These are phyloP conservation scores for Nyctanthes arbortristis DNA, from an alignment of 257 asterid species.

Conservation along the genomic window DNA sequence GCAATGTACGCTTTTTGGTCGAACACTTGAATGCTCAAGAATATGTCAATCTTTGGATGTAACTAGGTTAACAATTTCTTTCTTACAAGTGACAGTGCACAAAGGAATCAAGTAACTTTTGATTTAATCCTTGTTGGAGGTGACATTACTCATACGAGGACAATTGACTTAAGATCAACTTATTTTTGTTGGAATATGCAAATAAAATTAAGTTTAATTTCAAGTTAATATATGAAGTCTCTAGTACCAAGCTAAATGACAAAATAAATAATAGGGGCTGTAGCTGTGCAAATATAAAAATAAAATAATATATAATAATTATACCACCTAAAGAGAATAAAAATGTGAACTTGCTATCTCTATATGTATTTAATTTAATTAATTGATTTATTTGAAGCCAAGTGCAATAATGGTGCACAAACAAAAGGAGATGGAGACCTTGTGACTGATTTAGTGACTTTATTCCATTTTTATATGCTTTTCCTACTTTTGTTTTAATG, in stretches of 20 bases:
- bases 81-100: not conserved
- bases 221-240: not conserved
- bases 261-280: not conserved
- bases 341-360: not conserved
- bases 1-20: too few species aligned
- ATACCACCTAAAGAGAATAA: not conserved
- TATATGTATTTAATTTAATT: too few species aligned
- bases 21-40: too few species aligned
- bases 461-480: constrained; percentile 11
- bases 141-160: not conserved
- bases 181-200: not conserved
- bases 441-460: not conserved
- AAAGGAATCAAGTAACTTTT: not conserved
- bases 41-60: too few species aligned
- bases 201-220: not conserved
- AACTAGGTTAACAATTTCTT: not conserved
- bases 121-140: not conserved
- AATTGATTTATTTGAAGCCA: not conserved
- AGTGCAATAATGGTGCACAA: not conserved
- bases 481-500: not conserved
- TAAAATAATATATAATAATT: too few species aligned
- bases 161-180: not conserved
- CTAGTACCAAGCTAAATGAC: constrained; percentile 10
- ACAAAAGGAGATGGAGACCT: not conserved
- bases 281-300: too few species aligned